Evolutionary conservation across 2,329 filamentous ascomycete species (phyloP).

Genomic region (Colletotrichum spinosum): DNA sequence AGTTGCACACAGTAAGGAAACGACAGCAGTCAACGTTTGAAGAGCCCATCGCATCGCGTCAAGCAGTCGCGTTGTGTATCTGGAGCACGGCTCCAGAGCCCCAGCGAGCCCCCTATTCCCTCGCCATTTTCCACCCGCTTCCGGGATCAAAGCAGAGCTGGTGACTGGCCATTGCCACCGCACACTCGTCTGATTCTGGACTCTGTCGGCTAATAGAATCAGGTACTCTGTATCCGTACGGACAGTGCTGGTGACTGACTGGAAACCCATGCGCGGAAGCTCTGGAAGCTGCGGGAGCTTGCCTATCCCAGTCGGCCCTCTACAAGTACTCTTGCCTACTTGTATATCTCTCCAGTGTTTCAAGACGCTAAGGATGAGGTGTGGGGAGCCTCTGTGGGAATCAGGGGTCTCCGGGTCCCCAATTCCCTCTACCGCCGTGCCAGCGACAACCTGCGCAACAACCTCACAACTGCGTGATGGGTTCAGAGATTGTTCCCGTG

Average conservation of each 20-base stretch:
- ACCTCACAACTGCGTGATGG: no score
- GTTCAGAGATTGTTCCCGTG: no score
- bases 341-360: background rate
- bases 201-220: background rate
- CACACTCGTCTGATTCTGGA: background rate
- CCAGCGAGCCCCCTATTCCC: constrained; percentile 9
- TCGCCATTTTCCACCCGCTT: constrained; percentile 18
- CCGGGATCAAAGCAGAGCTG: no score
- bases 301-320: constrained; percentile 16
- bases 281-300: constrained; percentile 30
- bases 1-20: no score
- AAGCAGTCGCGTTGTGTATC: constrained; percentile 19
- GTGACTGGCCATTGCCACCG: no score
- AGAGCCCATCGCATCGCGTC: no score
- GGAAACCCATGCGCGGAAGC: constrained; percentile 20
- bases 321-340: constrained; percentile 1
- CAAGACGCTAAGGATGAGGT: constrained; percentile 23
- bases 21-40: no score
- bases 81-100: constrained; percentile 23
- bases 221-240: no score
- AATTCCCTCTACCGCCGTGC: constrained; percentile 2
- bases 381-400: constrained; percentile 14
- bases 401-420: constrained; percentile 11
- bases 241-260: background rate
- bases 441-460: constrained; percentile 11